phyloP scores from a whole-genome alignment of 768 basidiomycete species.

The Russula sp. region DNA sequence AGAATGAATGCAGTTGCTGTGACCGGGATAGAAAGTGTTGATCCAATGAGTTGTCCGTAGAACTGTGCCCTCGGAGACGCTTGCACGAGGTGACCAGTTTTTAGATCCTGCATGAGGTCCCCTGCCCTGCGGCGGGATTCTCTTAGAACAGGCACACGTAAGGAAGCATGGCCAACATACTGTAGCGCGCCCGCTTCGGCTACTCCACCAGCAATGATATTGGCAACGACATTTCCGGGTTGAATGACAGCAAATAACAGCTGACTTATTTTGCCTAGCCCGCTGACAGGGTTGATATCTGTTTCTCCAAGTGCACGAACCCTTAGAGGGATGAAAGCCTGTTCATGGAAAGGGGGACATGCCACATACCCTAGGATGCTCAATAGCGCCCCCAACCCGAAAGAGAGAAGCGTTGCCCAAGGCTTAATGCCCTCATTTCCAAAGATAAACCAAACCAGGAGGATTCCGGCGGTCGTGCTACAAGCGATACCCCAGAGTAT shows the following conservation, averaged over 20 bases:
- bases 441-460: slow-evolving; percentile 86
- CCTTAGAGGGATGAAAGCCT: slow-evolving; percentile 39
- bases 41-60: slow-evolving; percentile 90
- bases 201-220: slow-evolving; percentile 96
- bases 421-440: slow-evolving; percentile 89
- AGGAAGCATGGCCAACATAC: slow-evolving; percentile 42
- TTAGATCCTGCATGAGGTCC: slow-evolving; percentile 98
- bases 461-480: slow-evolving; percentile 66
- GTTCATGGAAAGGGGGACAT: not conserved
- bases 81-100: slow-evolving; percentile 89
- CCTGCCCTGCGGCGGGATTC: slow-evolving; percentile 61
- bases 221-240: slow-evolving; percentile 94
- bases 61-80: slow-evolving; percentile 95
- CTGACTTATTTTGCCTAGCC: slow-evolving; percentile 92
- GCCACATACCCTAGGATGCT: slow-evolving; percentile 77
- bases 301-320: slow-evolving; percentile 96
- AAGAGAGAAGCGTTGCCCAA: slow-evolving; percentile 90
- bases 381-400: slow-evolving; percentile 75
- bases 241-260: slow-evolving; percentile 92
- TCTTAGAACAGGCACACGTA: not conserved
- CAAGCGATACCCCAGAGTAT: slow-evolving; percentile 61
- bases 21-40: slow-evolving; percentile 81
- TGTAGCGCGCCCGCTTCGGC: slow-evolving; percentile 94
- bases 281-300: slow-evolving; percentile 89
- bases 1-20: slow-evolving; percentile 84